Evolutionary conservation across 2,329 filamentous ascomycete species (phyloP).

Genomic region (Epichloe baconii): DNA sequence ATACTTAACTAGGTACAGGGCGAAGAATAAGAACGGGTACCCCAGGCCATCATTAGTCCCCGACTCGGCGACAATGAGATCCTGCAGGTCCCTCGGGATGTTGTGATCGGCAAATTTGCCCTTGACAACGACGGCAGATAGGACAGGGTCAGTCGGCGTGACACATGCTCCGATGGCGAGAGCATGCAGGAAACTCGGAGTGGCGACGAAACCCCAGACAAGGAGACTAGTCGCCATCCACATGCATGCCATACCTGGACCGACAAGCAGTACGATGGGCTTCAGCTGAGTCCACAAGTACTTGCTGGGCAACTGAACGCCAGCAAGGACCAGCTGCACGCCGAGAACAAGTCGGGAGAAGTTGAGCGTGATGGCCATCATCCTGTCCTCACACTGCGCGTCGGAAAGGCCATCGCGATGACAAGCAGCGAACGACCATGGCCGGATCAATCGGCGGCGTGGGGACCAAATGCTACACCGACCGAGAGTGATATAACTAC

Average conservation of each 20-base stretch:
- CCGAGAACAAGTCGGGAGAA: slow-evolving; percentile 81
- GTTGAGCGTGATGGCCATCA: slow-evolving; percentile 65
- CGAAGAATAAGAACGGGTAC: slow-evolving; percentile 79
- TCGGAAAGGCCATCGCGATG: slow-evolving; percentile 9
- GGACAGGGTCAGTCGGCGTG: slow-evolving; percentile 81
- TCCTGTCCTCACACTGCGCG: slow-evolving; percentile 30
- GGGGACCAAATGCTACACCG: slow-evolving; percentile 66
- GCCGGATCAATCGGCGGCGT: slow-evolving; percentile 66
- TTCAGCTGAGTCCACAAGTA: slow-evolving; percentile 73
- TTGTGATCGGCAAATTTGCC: slow-evolving; percentile 88
- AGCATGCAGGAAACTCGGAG: slow-evolving; percentile 62
- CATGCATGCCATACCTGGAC: slow-evolving; percentile 76
- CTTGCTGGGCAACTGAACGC: slow-evolving; percentile 73
- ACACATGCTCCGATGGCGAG: slow-evolving; percentile 73
- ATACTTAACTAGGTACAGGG: slow-evolving; percentile 73
- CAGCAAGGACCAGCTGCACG: slow-evolving; percentile 79
- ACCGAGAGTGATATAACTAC: slow-evolving; percentile 67
- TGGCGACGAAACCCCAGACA: slow-evolving; percentile 62
- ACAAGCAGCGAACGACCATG: slow-evolving; percentile 55
- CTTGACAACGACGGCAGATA: slow-evolving; percentile 85
- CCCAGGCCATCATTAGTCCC: slow-evolving; percentile 83
- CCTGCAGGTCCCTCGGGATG: slow-evolving; percentile 67
- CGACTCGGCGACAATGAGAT: slow-evolving; percentile 69
- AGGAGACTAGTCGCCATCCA: slow-evolving; percentile 73
- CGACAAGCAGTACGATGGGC: slow-evolving; percentile 59